These are phyloP conservation scores for Linnemannia zychae DNA, from an alignment of 192 early-diverging fungal species.

Conservation along the genomic window DNA sequence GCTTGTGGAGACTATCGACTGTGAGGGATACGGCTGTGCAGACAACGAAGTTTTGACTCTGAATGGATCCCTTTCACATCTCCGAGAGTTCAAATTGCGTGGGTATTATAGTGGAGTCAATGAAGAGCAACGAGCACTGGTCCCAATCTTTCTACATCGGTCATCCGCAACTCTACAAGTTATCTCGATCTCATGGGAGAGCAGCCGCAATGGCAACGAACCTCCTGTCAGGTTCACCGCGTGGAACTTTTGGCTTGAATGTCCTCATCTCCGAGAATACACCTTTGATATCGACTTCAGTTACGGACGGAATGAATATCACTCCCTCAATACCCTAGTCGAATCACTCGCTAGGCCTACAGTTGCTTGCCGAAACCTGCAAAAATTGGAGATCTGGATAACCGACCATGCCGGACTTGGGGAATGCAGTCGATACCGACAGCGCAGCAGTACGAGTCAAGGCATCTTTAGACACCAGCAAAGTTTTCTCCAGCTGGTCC, in stretches of 20 bases:
- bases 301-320: not conserved
- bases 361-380: not conserved
- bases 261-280: not conserved
- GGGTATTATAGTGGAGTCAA: not conserved
- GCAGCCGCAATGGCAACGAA: not conserved
- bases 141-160: too few relatives aligned
- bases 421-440: not conserved
- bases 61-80: not conserved
- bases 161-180: too few relatives aligned
- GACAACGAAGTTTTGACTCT: not conserved
- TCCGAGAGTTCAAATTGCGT: not conserved
- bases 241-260: not conserved
- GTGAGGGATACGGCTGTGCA: not conserved
- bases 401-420: not conserved
- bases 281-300: not conserved
- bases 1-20: not conserved
- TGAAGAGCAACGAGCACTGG: not conserved
- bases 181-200: too few relatives aligned
- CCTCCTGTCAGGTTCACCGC: not conserved
- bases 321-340: not conserved
- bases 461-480: not conserved
- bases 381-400: not conserved
- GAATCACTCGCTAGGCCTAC: not conserved
- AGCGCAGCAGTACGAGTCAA: not conserved
- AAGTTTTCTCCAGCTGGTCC: not conserved